Base-by-base conservation (phyloP, 805 yeast species). In the Spathaspora passalidarum region DNA sequence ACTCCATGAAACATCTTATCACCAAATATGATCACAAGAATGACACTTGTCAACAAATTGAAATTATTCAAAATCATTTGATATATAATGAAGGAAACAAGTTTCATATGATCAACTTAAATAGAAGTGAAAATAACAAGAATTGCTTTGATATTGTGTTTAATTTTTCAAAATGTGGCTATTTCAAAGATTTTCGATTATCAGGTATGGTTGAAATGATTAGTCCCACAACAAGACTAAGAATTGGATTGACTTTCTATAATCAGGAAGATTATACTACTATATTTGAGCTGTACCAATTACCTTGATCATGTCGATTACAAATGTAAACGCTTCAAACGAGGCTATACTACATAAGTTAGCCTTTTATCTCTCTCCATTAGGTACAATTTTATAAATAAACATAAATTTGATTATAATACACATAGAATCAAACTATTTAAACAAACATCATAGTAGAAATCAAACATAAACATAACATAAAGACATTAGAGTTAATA, bases 191-290 rank as follows among this genome's bases (percentile, higher is more conserved):
- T 16, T 47, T 47, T 17, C 34, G 36, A 21, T 44, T 47, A 16
- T 11, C 32, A 9, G 26, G 43, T 20, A 47, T 47, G 8, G 43
- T 40, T 5, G 40, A 37, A 29, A 47, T 47, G 49, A 18, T 11
- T 1, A 41, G 42, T 17, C 3, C 5, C 4, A 34, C 32, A 11
- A 19, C 22, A 13, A 23, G 49, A 32, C 16, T 47, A 18, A 19
- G 40, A 21, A 35, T 47, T 22, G 49, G 49, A 19, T 40, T 47
- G 11, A 43, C 49, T 11, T 47, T 47, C 43, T 13, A 17, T 7
- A 38, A 43, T 32, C 9, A 2, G 2, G 19, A 32, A 8, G 46
- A 47, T 2, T 18, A 26, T 5, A 29, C 35, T 2, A 47, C 49
- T 9, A 37, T 47, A 16, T 47, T 47, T 37, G 47, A 47, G 18